Base-by-base conservation (phyloP, 2,329 filamentous ascomycete genomes). In the Ophiostoma ips region DNA sequence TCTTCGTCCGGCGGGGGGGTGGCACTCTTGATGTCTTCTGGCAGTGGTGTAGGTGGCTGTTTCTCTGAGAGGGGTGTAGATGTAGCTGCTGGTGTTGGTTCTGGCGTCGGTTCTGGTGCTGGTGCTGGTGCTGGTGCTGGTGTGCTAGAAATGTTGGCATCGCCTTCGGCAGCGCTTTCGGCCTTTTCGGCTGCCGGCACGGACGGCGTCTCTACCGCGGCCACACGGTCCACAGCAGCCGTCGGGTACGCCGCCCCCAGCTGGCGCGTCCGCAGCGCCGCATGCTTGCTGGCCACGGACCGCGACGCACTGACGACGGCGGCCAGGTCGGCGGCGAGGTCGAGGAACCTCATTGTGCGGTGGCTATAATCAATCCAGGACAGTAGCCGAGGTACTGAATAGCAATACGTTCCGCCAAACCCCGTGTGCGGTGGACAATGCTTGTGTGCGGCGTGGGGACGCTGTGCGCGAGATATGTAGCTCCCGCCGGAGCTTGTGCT, bases 281-380 rank as follows among this genome's bases (percentile, higher is more conserved):
- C 61, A 63, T 83, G 79, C 62, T 75, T 80, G 46, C 72, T 65
- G 46, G 81, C 83, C 53, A 89, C 73, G 33, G 76, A 76, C 53
- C 80, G 76, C 47, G 83, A 82, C 61, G 79, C 84, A 69, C 75
- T 79, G 63, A 83, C 71, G 56, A 89, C 71, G 53, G 81, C 77
- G 57, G 81, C 78, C 58, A 84, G 69, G 68, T 89, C 85, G 62
- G 88, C 70, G 55, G 72, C 68, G 61, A 73, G 77, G 67, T 76
- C 81, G 67, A 75, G 76, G 72, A 79, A 69, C 64, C 75, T 68
- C 76, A 80, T 80, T 4, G 9, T n/a, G n/a, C 15, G 11, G 28
- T 34, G 28, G 5, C n/a, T 16, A 2, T 2, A 10, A 9, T 9
- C 9, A 13, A 28, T 28, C 38, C 38, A n/a, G n/a, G n/a, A n/a